phyloP scores from a whole-genome alignment of 2,329 filamentous ascomycete species.

The Diaporthe ampelina region DNA sequence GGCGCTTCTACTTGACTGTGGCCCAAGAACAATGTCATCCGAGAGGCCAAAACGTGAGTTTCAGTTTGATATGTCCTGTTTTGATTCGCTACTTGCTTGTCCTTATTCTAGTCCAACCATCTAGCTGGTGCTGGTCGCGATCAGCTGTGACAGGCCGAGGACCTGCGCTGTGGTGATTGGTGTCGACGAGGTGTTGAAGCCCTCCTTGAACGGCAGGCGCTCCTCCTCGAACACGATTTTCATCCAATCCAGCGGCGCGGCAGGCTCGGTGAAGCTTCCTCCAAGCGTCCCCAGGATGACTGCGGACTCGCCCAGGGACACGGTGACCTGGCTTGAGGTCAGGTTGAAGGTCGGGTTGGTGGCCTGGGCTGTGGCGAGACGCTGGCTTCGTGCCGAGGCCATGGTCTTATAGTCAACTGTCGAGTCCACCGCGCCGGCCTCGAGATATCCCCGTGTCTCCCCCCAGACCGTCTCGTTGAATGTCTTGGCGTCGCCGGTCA shows the following conservation, averaged over 20 bases:
- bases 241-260: slow-evolving; percentile 24
- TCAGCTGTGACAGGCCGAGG: slow-evolving; percentile 16
- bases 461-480: slow-evolving; percentile 25
- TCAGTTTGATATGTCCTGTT: background rate
- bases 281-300: slow-evolving; percentile 25
- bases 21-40: background rate
- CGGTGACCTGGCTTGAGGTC: slow-evolving; percentile 28
- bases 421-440: slow-evolving; percentile 16
- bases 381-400: slow-evolving; percentile 11
- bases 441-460: slow-evolving; percentile 9
- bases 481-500: slow-evolving; percentile 18
- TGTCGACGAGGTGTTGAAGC: slow-evolving; percentile 26
- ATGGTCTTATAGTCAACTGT: background rate
- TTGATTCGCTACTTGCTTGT: background rate
- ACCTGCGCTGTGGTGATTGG: slow-evolving; percentile 10
- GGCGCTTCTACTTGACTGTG: background rate
- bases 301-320: slow-evolving; percentile 23
- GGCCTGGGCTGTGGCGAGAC: slow-evolving; percentile 1
- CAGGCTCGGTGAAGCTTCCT: slow-evolving; percentile 13
- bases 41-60: background rate
- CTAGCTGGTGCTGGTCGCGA: slow-evolving; percentile 23
- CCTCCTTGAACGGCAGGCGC: slow-evolving; percentile 27
- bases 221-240: slow-evolving; percentile 25
- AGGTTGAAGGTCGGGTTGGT: slow-evolving; percentile 24
- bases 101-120: background rate